phyloP scores from a whole-genome alignment of 768 basidiomycete species.

The Lyophyllum decastes region DNA sequence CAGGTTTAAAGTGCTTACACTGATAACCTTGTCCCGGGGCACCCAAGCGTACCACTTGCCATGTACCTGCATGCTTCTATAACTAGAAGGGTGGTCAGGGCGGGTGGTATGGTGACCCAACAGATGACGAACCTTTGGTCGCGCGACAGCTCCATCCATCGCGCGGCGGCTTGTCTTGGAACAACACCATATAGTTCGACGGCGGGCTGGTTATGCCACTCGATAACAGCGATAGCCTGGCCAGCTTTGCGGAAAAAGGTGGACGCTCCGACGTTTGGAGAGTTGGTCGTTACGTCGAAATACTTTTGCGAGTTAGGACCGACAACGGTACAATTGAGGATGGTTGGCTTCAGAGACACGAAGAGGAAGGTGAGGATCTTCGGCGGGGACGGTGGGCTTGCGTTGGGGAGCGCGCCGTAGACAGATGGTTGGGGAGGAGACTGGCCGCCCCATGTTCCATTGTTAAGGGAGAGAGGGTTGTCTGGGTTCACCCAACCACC shows the following conservation, averaged over 20 bases:
- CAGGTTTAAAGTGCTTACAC: constrained; percentile 23
- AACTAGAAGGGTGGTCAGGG: constrained; percentile 15
- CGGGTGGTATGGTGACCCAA: neutral
- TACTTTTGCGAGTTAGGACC: constrained; percentile 42
- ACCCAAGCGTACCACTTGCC: constrained; percentile 39
- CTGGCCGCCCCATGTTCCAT: constrained; percentile 12
- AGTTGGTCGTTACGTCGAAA: constrained; percentile 40
- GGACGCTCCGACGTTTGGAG: constrained; percentile 19
- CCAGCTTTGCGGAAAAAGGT: constrained; percentile 25
- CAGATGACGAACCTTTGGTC: constrained; percentile 37
- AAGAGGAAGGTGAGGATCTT: constrained; percentile 42
- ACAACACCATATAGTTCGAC: constrained; percentile 40
- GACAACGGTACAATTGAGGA: constrained; percentile 45
- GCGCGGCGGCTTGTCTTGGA: constrained; percentile 31
- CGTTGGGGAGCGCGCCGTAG: constrained; percentile 16
- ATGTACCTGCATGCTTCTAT: constrained; percentile 36
- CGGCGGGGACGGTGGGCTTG: constrained; percentile 4
- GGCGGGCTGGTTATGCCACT: constrained; percentile 43
- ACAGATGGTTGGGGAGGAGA: constrained; percentile 16
- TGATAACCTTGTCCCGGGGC: constrained; percentile 34
- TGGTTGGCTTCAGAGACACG: constrained; percentile 36
- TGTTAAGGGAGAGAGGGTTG: constrained; percentile 18
- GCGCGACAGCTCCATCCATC: constrained; percentile 44
- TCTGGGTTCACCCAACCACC: constrained; percentile 18
- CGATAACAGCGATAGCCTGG: constrained; percentile 40